Percentiles rank a stretch among this genome's conserved stretches.
These are phyloP conservation scores for Ascochyta rabiei DNA, from an alignment of 2,329 filamentous ascomycete species.

Conservation along the genomic window DNA sequence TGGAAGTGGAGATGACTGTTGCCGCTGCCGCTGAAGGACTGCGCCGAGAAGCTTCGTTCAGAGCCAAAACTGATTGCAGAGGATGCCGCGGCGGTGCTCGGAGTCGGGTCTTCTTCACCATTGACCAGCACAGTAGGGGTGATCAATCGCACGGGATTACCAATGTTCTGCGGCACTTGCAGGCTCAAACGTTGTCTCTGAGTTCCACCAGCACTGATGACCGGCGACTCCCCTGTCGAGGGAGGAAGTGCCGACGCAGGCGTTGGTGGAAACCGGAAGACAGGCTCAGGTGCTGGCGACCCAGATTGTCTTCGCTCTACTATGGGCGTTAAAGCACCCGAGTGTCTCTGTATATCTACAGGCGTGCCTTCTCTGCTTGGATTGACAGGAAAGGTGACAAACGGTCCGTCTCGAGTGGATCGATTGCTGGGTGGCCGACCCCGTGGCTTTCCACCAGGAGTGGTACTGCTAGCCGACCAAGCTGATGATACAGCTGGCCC, in stretches of 20 bases:
- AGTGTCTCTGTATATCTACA: constrained; percentile 52
- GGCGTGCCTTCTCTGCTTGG: constrained; percentile 57
- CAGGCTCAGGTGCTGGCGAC: constrained; percentile 43
- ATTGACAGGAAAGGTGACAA: constrained; percentile 71
- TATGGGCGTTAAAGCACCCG: constrained; percentile 52
- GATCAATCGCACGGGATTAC: constrained; percentile 66
- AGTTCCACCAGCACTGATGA: constrained; percentile 16
- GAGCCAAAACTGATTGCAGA: constrained; percentile 32
- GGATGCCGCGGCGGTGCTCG: constrained; percentile 31
- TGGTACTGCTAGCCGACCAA: constrained; percentile 73
- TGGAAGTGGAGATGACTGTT: constrained; percentile 28
- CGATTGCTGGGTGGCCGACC: constrained; percentile 80
- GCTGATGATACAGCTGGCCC: constrained; percentile 90
- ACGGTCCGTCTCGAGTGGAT: constrained; percentile 68
- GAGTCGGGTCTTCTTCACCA: constrained; percentile 49
- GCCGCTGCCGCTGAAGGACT: constrained; percentile 28
- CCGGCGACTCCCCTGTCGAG: constrained; percentile 14
- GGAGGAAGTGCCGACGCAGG: constrained; percentile 44
- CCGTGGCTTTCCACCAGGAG: constrained; percentile 71
- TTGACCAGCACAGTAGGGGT: constrained; percentile 64
- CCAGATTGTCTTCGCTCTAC: constrained; percentile 51
- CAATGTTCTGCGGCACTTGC: constrained; percentile 66
- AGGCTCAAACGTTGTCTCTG: constrained; percentile 59
- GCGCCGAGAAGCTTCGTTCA: constrained; percentile 23
- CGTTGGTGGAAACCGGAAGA: constrained; percentile 49